These are phyloP conservation scores for Pyrenophora seminiperda DNA, from an alignment of 2,329 filamentous ascomycete genomes.

Conservation along the genomic window DNA sequence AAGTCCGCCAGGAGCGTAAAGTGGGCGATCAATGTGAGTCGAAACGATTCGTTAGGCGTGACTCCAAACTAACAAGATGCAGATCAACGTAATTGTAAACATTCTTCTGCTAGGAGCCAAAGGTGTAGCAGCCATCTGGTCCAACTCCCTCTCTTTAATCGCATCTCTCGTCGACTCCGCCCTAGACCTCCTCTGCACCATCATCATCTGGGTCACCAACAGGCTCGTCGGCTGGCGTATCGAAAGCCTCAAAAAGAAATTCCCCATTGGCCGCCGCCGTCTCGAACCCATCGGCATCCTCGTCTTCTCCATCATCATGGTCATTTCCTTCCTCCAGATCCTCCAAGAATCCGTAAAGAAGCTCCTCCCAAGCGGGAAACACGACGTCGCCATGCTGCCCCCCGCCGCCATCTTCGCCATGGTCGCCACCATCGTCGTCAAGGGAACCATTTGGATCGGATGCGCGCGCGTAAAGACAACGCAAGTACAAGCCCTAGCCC, in stretches of 20 bases:
- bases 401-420: conserved; percentile 62
- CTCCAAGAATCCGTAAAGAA: conserved; percentile 65
- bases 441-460: conserved; percentile 65
- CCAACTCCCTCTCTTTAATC: conserved; percentile 64
- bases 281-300: conserved; percentile 67
- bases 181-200: conserved; percentile 64
- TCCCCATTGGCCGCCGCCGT: conserved; percentile 59
- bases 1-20: conserved; percentile 56
- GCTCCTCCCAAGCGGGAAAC: conserved; percentile 57
- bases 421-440: conserved; percentile 62
- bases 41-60: background rate
- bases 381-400: conserved; percentile 57
- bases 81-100: conserved; percentile 66
- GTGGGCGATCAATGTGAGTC: conserved; percentile 61
- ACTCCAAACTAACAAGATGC: conserved; percentile 7
- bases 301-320: conserved; percentile 67
- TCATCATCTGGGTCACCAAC: conserved; percentile 66
- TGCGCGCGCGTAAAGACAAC: conserved; percentile 66
- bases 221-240: conserved; percentile 64
- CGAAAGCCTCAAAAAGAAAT: conserved; percentile 56
- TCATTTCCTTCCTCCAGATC: conserved; percentile 66
- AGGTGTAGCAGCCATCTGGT: conserved; percentile 60
- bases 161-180: conserved; percentile 67
- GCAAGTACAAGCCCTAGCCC: conserved; percentile 66
- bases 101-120: conserved; percentile 62